Percentiles rank a stretch among this genome's conserved stretches.
phyloP scores from a whole-genome alignment of 139 green algal genomes.

The Chlamydomonas sphaeroides region DNA sequence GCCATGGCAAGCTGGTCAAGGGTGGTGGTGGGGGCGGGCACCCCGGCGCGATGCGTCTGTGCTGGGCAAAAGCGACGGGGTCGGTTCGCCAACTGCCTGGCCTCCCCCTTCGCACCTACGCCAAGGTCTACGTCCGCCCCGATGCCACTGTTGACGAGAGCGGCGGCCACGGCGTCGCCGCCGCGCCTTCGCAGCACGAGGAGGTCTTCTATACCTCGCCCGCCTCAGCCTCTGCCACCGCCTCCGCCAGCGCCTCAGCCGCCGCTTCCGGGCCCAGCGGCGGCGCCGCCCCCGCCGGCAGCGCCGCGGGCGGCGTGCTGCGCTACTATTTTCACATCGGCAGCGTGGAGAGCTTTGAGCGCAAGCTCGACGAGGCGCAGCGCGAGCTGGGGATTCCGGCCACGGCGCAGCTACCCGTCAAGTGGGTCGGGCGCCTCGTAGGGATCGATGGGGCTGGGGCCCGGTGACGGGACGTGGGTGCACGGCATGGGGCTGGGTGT shows the following conservation, averaged over 20 bases:
- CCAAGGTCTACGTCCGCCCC: constrained; percentile 11
- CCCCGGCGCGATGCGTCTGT: too few species aligned
- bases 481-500: background rate
- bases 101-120: too few species aligned
- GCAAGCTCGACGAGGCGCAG: constrained; percentile 96
- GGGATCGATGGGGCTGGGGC: too few species aligned
- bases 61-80: too few species aligned
- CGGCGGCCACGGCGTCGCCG: constrained; percentile 56
- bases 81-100: background rate
- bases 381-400: constrained; percentile 58
- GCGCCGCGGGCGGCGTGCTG: background rate
- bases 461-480: background rate
- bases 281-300: background rate
- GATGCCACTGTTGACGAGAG: background rate
- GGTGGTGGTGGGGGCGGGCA: too few species aligned
- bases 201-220: constrained; percentile 12
- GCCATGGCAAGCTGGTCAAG: too few species aligned
- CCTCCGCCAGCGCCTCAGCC: background rate
- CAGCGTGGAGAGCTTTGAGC: constrained; percentile 94
- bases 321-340: constrained; percentile 98
- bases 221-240: too few species aligned
- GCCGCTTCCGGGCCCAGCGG: background rate
- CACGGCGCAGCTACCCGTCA: constrained; percentile 61
- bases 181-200: background rate
- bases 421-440: too few species aligned